Percentiles rank a stretch among this genome's conserved stretches.
These are phyloP conservation scores for Candida sanyaensis DNA, from an alignment of 1,139 yeast species.

Conservation along the genomic window DNA sequence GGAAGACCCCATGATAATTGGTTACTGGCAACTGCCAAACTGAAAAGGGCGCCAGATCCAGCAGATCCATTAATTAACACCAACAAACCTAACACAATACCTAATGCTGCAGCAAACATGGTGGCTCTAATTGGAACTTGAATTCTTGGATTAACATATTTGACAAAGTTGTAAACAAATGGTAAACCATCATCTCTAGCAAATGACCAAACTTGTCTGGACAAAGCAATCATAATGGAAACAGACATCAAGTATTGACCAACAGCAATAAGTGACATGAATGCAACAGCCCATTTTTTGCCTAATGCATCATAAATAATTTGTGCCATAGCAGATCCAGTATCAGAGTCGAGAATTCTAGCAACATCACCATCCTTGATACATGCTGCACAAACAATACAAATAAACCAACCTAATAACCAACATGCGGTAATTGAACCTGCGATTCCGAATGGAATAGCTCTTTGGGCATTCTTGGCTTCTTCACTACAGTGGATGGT, in stretches of 20 bases:
- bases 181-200: slow-evolving; percentile 49
- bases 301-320: slow-evolving; percentile 67
- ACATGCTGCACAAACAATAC: slow-evolving; percentile 57
- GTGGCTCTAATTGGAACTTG: slow-evolving; percentile 65
- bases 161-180: slow-evolving; percentile 42
- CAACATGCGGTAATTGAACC: slow-evolving; percentile 57
- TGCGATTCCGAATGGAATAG: slow-evolving; percentile 66
- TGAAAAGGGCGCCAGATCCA: slow-evolving; percentile 52
- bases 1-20: slow-evolving; percentile 45
- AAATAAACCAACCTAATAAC: slow-evolving; percentile 59
- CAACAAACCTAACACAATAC: slow-evolving; percentile 55
- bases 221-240: slow-evolving; percentile 36
- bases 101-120: slow-evolving; percentile 49
- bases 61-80: slow-evolving; percentile 63
- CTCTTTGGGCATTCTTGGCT: slow-evolving; percentile 61
- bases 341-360: slow-evolving; percentile 40
- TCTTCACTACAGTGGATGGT: slow-evolving; percentile 77
- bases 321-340: slow-evolving; percentile 66
- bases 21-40: slow-evolving; percentile 51
- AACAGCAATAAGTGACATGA: slow-evolving; percentile 58
- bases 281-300: slow-evolving; percentile 66
- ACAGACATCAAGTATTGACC: slow-evolving; percentile 70
- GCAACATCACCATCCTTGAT: slow-evolving; percentile 51
- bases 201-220: slow-evolving; percentile 40
- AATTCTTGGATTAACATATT: slow-evolving; percentile 51